Evolutionary conservation across 768 basidiomycete genomes (phyloP), one percentile per base, ranked within the genome.

Genomic region (Pulveroboletus sp.): DNA sequence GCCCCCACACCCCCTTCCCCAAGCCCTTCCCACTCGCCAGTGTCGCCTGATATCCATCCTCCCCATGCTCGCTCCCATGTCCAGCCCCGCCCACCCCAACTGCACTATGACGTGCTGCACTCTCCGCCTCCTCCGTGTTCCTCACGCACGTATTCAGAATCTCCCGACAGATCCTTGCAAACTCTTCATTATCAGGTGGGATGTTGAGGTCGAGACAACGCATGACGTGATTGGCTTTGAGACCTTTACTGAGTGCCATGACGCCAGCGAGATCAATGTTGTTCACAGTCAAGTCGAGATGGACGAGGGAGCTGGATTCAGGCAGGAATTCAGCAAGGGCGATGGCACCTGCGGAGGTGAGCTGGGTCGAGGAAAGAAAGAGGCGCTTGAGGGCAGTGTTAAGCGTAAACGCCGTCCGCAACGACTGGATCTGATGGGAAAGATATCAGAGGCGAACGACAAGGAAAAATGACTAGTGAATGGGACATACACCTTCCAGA

Each of bases 301-400:
- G 94, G 0, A 97, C 75, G 5, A 99, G 75, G 0, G 86, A 87
- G 15, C 76, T 79, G 0, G 89, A 85, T 65, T 98, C 94, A 0
- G 94, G 93, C 1, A 98, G 80, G 73, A 96, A 98, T 66, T 98
- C 95, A 3, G 95, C 96, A 2, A 98, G 79, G 0, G 92, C 87
- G 55, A 98, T 98, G 1, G 95, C 94, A 2, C 93, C 93, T 0
- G 84, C 73, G 0, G 89, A 87, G 0, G 81, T 80, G 62, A 98
- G 78, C 5, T 75, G 73, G 0, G 94, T 96, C 3, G 85, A 82
- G 7, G 91, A 87, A 18, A 98, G 78, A 73, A 96, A 97, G 39
- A 99, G 73, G 1, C 96, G 84, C 61, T 95, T 97, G 31, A 99
- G 79, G 0, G 90, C 84, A 0, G 83, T 85, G 64, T 97, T 96